Percentiles rank a stretch among this genome's conserved stretches.
These are phyloP conservation scores for Asterochloris erici DNA, from an alignment of 139 green algal genomes.

Conservation along the genomic window DNA sequence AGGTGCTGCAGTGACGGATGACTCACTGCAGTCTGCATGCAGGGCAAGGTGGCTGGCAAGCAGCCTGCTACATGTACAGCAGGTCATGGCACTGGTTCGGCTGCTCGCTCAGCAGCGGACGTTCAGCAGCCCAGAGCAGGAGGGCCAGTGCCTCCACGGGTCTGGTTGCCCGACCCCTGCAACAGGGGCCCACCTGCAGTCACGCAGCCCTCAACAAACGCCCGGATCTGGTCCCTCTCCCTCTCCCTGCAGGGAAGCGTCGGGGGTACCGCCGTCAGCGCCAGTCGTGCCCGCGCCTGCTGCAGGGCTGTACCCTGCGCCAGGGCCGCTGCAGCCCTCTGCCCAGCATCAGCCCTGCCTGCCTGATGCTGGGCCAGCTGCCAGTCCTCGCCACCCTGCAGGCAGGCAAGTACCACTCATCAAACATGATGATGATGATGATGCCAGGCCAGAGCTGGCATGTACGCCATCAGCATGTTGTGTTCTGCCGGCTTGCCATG, in stretches of 20 bases:
- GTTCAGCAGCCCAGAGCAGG: background rate
- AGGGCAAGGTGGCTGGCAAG: background rate
- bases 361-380: background rate
- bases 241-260: slow-evolving; percentile 79
- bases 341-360: slow-evolving; percentile 9
- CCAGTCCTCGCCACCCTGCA: slow-evolving; percentile 27
- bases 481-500: too few relatives aligned
- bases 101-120: too few relatives aligned
- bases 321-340: background rate
- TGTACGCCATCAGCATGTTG: too few relatives aligned
- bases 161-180: background rate
- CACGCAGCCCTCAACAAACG: slow-evolving; percentile 62
- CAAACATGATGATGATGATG: too few relatives aligned
- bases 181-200: slow-evolving; percentile 29
- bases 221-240: slow-evolving; percentile 57
- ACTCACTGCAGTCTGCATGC: background rate
- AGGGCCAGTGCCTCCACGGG: background rate
- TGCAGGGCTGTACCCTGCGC: slow-evolving; percentile 23
- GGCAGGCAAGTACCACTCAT: background rate
- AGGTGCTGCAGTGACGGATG: too few relatives aligned
- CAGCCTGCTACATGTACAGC: background rate
- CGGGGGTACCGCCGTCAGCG: slow-evolving; percentile 45
- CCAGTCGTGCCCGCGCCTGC: slow-evolving; percentile 47
- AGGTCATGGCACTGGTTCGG: too few relatives aligned
- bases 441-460: too few relatives aligned